A percentile compares a stretch with the other conserved stretches of the same genome.
phyloP scores from a whole-genome alignment of 371 early-diverging fungal genomes.

The Mucor sp. region DNA sequence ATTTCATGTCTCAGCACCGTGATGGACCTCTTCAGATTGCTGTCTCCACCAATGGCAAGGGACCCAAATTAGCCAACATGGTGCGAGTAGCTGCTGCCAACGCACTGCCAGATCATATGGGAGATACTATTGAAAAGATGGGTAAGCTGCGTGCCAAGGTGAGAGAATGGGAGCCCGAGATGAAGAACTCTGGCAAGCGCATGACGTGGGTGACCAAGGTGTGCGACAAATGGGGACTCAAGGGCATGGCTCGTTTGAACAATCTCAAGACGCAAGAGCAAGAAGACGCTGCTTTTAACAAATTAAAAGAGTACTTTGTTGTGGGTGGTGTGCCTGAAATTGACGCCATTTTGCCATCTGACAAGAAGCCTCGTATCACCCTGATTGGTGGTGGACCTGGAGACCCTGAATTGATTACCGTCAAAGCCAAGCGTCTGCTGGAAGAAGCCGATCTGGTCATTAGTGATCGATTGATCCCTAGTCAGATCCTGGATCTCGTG shows the following conservation, averaged over 20 bases:
- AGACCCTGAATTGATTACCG: constrained; percentile 75
- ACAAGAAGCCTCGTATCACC: constrained; percentile 45
- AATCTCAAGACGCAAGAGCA: constrained; percentile 26
- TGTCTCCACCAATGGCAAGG: constrained; percentile 89
- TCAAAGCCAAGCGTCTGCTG: constrained; percentile 65
- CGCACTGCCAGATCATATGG: constrained; percentile 67
- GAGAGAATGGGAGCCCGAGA: constrained; percentile 67
- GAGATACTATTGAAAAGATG: constrained; percentile 72
- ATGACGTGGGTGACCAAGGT: constrained; percentile 83
- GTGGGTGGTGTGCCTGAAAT: constrained; percentile 33
- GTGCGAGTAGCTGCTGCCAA: constrained; percentile 69
- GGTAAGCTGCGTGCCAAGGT: constrained; percentile 71
- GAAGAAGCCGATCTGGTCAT: constrained; percentile 78
- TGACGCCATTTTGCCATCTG: constrained; percentile 21
- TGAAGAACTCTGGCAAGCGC: constrained; percentile 65
- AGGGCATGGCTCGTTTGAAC: constrained; percentile 33
- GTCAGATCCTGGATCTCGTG: constrained; percentile 64
- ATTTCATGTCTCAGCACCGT: constrained; percentile 86
- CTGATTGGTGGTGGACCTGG: constrained; percentile 92
- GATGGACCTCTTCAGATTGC: constrained; percentile 87
- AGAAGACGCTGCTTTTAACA: constrained; percentile 38
- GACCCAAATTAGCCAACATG: constrained; percentile 84
- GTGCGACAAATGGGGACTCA: constrained; percentile 61
- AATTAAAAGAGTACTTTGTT: constrained; percentile 63
- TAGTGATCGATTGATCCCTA: constrained; percentile 79